phyloP scores from a whole-genome alignment of 2,329 filamentous ascomycete genomes.

The Talaromyces sp. region DNA sequence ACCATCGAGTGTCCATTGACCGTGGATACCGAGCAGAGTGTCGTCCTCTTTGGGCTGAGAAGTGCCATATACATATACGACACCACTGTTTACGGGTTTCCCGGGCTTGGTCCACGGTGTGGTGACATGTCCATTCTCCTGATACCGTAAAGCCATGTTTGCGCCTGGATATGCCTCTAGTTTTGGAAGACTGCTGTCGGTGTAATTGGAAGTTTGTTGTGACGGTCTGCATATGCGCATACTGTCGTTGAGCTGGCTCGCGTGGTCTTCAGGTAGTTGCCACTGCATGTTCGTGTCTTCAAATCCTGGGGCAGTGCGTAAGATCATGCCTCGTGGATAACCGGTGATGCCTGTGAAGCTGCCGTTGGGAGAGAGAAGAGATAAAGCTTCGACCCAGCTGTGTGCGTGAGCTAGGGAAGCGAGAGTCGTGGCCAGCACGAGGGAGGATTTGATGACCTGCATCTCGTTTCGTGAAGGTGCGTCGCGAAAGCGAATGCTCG shows the following conservation, averaged over 20 bases:
- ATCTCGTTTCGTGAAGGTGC: constrained; percentile 6
- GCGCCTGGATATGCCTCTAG: constrained; percentile 61
- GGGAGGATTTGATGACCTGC: constrained; percentile 16
- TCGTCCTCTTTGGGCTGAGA: constrained; percentile 57
- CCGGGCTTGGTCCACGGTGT: constrained; percentile 53
- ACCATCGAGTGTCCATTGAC: constrained; percentile 74
- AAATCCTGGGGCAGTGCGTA: constrained; percentile 56
- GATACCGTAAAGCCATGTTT: constrained; percentile 63
- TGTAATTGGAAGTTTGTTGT: constrained; percentile 60
- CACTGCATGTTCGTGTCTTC: constrained; percentile 58
- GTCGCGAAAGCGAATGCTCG: not conserved
- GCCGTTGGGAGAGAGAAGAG: constrained; percentile 68
- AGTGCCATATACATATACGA: constrained; percentile 73
- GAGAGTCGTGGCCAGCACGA: constrained; percentile 20
- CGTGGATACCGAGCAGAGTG: constrained; percentile 62
- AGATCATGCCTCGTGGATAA: constrained; percentile 68
- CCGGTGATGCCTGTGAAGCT: constrained; percentile 68
- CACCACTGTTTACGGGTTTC: constrained; percentile 65
- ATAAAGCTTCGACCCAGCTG: constrained; percentile 78
- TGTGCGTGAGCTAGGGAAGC: constrained; percentile 52
- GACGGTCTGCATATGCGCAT: constrained; percentile 62
- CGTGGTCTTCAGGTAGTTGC: constrained; percentile 57
- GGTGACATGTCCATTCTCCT: constrained; percentile 75
- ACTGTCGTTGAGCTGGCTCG: constrained; percentile 46
- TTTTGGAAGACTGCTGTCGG: constrained; percentile 54